Conservation (phyloP, 2,329 filamentous ascomycete genomes). For the Leptographium procerum region DNA sequence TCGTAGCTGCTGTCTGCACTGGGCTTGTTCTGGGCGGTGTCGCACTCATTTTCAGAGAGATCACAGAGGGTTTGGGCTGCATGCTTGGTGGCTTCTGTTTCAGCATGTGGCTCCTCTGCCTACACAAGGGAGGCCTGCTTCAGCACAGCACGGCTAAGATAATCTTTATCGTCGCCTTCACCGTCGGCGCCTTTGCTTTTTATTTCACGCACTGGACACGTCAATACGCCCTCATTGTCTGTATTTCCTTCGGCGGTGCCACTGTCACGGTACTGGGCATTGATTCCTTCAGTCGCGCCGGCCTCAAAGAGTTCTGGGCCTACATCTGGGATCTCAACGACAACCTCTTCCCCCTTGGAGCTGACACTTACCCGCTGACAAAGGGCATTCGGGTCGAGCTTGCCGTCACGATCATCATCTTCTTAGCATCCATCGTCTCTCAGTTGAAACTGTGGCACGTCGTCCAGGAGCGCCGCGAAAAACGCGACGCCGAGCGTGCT, state of each 20-base stretch:
- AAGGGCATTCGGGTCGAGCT: conserved; percentile 79
- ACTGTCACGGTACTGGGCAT: conserved; percentile 73
- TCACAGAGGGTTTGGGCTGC: conserved; percentile 73
- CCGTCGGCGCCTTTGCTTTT: conserved; percentile 54
- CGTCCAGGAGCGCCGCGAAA: conserved; percentile 50
- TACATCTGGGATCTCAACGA: conserved; percentile 81
- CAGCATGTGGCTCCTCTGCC: conserved; percentile 79
- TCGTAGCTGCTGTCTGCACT: conserved; percentile 65
- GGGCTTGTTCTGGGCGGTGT: conserved; percentile 63
- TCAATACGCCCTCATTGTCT: conserved; percentile 63
- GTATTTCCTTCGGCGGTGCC: conserved; percentile 70
- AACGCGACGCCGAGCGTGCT: conserved; percentile 37
- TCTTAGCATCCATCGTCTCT: conserved; percentile 64
- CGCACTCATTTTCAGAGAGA: conserved; percentile 68
- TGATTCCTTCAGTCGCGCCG: conserved; percentile 82
- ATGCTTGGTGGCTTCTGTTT: conserved; percentile 77
- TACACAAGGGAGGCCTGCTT: conserved; percentile 67
- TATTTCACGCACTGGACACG: conserved; percentile 72
- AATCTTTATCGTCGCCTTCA: conserved; percentile 66
- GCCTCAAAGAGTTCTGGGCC: conserved; percentile 90
- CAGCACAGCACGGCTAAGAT: conserved; percentile 48
- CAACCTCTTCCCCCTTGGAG: conserved; percentile 65
- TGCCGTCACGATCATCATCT: conserved; percentile 64
- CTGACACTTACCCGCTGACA: conserved; percentile 72
- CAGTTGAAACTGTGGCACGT: conserved; percentile 81